Evolutionary conservation across 306 rosid species (phyloP).

Genomic region (Inga oerstediana): DNA sequence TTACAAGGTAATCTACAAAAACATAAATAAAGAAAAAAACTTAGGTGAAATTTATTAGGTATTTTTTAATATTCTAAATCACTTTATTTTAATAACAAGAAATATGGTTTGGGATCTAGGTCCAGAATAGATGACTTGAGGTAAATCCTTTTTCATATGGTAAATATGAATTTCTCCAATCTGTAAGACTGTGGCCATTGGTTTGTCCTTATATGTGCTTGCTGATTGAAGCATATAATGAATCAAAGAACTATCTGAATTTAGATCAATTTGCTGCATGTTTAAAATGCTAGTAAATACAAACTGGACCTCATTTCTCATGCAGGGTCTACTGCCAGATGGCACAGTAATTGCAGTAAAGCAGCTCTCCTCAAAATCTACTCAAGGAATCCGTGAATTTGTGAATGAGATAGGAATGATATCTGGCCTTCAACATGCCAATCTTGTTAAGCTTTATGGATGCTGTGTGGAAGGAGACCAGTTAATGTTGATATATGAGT

Average conservation of each 20-base stretch:
- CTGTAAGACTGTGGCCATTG: background rate
- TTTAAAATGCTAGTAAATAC: background rate
- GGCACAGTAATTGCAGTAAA: slow-evolving; percentile 8
- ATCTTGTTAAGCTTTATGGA: slow-evolving; percentile 17
- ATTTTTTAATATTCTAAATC: background rate
- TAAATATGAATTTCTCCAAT: background rate
- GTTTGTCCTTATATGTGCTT: background rate
- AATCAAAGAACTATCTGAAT: background rate
- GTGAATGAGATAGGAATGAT: slow-evolving; percentile 21
- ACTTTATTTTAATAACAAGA: background rate
- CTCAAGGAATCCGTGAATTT: slow-evolving; percentile 4
- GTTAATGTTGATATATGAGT: slow-evolving; percentile 7
- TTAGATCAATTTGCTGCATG: background rate
- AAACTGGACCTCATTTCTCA: background rate
- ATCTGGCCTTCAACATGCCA: background rate
- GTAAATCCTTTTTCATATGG: background rate
- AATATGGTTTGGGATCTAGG: background rate
- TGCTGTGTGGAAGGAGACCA: background rate
- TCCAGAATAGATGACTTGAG: background rate
- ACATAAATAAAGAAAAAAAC: background rate
- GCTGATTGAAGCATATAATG: background rate
- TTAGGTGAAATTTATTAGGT: background rate
- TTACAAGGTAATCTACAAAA: background rate
- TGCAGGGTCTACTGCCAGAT: background rate
- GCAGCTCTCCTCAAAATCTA: background rate